These are phyloP conservation scores for Paramecium sexaurelia DNA, from an alignment of 73 alveolate genomes.

Conservation along the genomic window DNA sequence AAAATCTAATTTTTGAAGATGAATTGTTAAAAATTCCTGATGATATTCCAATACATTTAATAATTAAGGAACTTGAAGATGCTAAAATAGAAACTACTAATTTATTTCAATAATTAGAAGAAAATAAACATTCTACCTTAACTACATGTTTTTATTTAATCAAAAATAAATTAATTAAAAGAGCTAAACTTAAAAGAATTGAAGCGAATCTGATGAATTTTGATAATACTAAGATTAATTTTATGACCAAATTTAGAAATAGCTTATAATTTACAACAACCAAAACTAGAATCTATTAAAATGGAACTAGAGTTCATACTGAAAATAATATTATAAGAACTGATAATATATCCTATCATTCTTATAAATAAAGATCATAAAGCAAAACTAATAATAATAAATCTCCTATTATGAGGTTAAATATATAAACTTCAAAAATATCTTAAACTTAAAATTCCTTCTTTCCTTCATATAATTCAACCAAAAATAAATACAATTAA, in stretches of 20 bases:
- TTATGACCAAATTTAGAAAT: not conserved
- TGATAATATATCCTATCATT: not conserved
- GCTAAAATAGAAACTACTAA: not conserved
- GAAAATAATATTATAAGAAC: not conserved
- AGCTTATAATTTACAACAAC: not conserved
- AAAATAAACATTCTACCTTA: not conserved
- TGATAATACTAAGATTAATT: not conserved
- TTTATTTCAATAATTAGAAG: not conserved
- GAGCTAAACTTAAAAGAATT: not conserved
- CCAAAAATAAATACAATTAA: not conserved
- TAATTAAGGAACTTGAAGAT: not conserved
- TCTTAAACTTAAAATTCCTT: constrained; percentile 18
- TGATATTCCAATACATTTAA: not conserved
- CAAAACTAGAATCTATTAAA: not conserved
- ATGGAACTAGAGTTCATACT: not conserved
- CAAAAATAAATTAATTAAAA: not conserved
- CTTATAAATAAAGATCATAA: not conserved
- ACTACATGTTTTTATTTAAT: constrained; percentile 1
- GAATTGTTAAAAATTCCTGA: not conserved
- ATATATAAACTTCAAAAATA: not conserved
- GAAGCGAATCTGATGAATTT: not conserved
- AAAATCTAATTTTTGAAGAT: not conserved
- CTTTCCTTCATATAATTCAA: not conserved
- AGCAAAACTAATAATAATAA: not conserved
- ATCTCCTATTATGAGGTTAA: not conserved